These are phyloP conservation scores for Cucurbita moschata DNA, from an alignment of 306 rosid species.

Conservation along the genomic window DNA sequence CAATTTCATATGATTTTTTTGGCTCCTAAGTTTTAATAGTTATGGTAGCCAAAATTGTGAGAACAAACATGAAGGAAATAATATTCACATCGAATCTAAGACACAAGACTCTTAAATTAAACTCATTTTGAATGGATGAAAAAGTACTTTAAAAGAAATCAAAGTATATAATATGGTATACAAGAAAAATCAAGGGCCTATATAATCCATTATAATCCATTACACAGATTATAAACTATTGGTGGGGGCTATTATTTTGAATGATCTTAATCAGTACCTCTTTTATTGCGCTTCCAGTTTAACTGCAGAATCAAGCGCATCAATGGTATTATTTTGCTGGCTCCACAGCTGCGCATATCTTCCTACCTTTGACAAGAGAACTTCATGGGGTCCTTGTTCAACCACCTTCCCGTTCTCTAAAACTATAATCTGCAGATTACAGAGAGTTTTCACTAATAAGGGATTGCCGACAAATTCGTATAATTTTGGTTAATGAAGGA, in stretches of 20 bases:
- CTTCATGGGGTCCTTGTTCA: slow-evolving; percentile 92
- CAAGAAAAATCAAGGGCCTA: background rate
- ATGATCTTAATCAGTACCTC: background rate
- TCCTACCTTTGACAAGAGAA: slow-evolving; percentile 62
- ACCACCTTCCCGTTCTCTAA: slow-evolving; percentile 85
- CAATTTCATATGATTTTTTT: too few relatives aligned
- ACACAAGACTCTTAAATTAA: background rate
- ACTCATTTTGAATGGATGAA: background rate
- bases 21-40: too few relatives aligned
- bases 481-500: background rate
- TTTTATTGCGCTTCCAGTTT: slow-evolving; percentile 22
- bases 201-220: background rate
- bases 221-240: background rate
- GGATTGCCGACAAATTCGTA: too few relatives aligned
- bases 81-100: background rate
- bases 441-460: background rate
- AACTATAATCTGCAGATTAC: slow-evolving; percentile 59
- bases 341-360: slow-evolving; percentile 98
- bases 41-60: too few relatives aligned
- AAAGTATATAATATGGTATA: background rate
- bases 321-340: slow-evolving; percentile 78
- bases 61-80: background rate
- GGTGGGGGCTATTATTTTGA: background rate
- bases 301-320: slow-evolving; percentile 49
- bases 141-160: too few relatives aligned